phyloP scores from a whole-genome alignment of 2,329 filamentous ascomycete species.

The Endoconidiophora polonica region DNA sequence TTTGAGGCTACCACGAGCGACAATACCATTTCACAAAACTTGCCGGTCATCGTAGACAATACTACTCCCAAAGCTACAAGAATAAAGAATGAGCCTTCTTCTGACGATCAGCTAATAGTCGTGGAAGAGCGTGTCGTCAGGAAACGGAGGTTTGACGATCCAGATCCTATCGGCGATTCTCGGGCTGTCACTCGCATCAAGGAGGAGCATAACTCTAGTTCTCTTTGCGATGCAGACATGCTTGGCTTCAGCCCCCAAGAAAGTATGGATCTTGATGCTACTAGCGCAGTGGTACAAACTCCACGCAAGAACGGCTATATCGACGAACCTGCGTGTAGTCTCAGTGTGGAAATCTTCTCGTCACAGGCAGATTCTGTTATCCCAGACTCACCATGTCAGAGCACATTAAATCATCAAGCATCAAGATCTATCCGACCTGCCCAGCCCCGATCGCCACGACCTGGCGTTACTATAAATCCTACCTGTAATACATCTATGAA shows the following conservation, averaged over 20 bases:
- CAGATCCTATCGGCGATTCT: not conserved
- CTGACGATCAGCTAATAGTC: conserved; percentile 4
- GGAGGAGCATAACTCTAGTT: conserved; percentile 2
- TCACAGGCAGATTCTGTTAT: conserved; percentile 6
- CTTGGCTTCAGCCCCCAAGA: conserved; percentile 4
- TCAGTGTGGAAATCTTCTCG: conserved; percentile 6
- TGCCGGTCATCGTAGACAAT: not conserved
- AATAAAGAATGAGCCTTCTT: conserved; percentile 31
- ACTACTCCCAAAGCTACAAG: not conserved
- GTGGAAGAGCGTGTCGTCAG: conserved; percentile 5
- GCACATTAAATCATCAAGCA: not conserved
- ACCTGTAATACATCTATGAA: too few relatives aligned
- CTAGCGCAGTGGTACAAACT: conserved; percentile 1
- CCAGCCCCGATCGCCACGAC: too few relatives aligned
- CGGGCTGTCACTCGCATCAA: conserved; percentile 6
- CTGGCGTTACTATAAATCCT: too few relatives aligned
- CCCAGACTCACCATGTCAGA: conserved; percentile 8
- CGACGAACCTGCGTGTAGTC: conserved; percentile 5
- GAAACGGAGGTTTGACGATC: conserved; percentile 4
- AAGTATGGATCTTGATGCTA: conserved; percentile 5
- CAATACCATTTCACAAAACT: not conserved
- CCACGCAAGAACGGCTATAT: not conserved
- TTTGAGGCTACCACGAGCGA: not conserved
- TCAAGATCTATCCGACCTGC: not conserved
- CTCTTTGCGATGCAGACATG: not conserved